A percentile compares a stretch with the other conserved stretches of the same genome.
Evolutionary conservation across 2,329 filamentous ascomycete genomes (phyloP).

Genomic region (Emergomyces pasteurianus): DNA sequence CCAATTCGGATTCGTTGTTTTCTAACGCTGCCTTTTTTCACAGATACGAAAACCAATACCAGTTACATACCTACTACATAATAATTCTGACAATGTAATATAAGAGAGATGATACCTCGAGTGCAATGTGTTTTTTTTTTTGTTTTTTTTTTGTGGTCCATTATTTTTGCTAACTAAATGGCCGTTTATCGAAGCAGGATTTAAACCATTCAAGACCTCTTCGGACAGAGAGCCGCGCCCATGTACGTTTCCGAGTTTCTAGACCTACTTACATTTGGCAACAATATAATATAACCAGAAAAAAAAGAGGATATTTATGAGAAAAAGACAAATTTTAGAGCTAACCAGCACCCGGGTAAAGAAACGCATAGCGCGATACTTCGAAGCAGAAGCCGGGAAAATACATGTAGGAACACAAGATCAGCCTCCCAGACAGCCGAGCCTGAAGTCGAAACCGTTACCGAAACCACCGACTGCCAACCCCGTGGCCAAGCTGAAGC

Average conservation of each 20-base stretch:
- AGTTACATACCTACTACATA: neutral
- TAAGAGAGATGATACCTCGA: neutral
- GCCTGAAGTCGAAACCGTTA: neutral
- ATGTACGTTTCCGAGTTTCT: neutral
- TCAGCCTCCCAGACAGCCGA: neutral
- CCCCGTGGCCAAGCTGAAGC: neutral
- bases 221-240: neutral
- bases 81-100: neutral
- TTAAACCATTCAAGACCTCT: neutral
- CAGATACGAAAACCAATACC: neutral
- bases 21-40: neutral
- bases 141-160: neutral
- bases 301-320: too few species aligned
- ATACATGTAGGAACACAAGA: neutral
- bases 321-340: too few species aligned
- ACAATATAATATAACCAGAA: too few species aligned
- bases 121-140: neutral
- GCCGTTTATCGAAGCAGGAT: neutral
- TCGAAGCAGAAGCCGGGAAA: neutral
- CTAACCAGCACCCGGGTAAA: neutral
- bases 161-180: neutral
- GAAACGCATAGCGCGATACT: neutral
- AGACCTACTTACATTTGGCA: too few species aligned
- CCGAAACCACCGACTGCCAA: neutral
- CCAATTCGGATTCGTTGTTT: neutral